Evolutionary conservation across 2,329 filamentous ascomycete genomes (phyloP).

Genomic region (Periconia digitata): DNA sequence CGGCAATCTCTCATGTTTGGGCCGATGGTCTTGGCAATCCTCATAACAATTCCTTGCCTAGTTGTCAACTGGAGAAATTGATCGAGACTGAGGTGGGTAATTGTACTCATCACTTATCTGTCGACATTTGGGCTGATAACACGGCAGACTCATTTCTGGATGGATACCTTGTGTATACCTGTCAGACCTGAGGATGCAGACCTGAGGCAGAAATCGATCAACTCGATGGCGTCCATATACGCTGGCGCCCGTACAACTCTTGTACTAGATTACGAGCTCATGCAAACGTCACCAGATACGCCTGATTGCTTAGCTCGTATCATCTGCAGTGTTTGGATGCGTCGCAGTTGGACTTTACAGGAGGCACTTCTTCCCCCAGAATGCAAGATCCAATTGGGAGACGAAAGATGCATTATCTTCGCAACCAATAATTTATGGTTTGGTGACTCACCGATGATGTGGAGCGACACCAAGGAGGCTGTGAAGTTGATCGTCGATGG

Average conservation of each 20-base stretch:
- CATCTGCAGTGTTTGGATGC: background rate
- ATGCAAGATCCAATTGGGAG: too few relatives aligned
- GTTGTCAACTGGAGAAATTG: constrained; percentile 9
- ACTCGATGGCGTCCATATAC: constrained; percentile 17
- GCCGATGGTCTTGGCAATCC: constrained; percentile 14
- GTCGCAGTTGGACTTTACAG: background rate
- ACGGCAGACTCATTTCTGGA: constrained; percentile 11
- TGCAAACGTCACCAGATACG: too few relatives aligned
- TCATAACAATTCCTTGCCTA: constrained; percentile 9
- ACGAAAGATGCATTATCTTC: too few relatives aligned
- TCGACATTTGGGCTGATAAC: background rate
- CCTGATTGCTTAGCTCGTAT: too few relatives aligned
- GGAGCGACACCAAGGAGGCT: too few relatives aligned
- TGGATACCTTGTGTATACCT: constrained; percentile 21
- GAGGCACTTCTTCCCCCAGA: too few relatives aligned
- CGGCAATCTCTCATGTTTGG: constrained; percentile 15
- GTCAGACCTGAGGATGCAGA: background rate
- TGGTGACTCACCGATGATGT: too few relatives aligned
- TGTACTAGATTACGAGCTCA: background rate
- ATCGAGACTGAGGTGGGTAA: too few relatives aligned
- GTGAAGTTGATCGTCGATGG: too few relatives aligned
- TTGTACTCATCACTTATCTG: background rate
- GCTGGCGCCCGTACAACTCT: background rate
- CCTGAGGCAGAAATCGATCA: constrained; percentile 8
- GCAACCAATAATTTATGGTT: too few relatives aligned